Percentiles rank a stretch among this genome's conserved stretches.
phyloP scores from a whole-genome alignment of 352 stramenopile genomes.

The Aphanomyces stellatus region DNA sequence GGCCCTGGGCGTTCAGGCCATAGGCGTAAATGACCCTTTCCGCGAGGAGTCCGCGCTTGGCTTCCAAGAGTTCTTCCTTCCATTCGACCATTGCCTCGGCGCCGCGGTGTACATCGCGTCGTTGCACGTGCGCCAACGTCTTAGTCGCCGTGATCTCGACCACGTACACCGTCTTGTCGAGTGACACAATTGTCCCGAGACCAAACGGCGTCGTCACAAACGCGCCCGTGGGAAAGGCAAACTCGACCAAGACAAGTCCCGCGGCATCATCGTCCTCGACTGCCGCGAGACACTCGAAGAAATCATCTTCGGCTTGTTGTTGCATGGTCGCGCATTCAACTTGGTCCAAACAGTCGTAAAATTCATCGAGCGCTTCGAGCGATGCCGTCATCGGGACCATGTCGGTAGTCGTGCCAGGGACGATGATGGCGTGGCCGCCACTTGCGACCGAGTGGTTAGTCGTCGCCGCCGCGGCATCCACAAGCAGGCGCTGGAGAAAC shows the following conservation, averaged over 20 bases:
- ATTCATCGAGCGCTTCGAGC: constrained; percentile 61
- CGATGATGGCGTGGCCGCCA: not conserved
- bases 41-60: constrained; percentile 42
- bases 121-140: constrained; percentile 52
- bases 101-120: constrained; percentile 42
- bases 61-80: constrained; percentile 36
- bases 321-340: constrained; percentile 49
- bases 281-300: constrained; percentile 72
- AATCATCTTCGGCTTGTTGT: constrained; percentile 71
- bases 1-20: constrained; percentile 27
- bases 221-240: constrained; percentile 47
- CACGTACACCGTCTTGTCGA: constrained; percentile 5
- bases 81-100: constrained; percentile 38
- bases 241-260: too few species aligned
- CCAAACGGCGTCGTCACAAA: constrained; percentile 59
- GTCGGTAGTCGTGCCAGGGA: not conserved
- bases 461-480: constrained; percentile 34
- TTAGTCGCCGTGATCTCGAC: constrained; percentile 45
- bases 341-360: constrained; percentile 62
- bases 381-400: not conserved
- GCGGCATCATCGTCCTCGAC: constrained; percentile 26
- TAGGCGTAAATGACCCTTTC: constrained; percentile 56
- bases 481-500: constrained; percentile 49
- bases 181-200: constrained; percentile 24
- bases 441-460: not conserved